Conservation (phyloP, 176 grass and related monocot genomes). For the Triticum dicoccoides region DNA sequence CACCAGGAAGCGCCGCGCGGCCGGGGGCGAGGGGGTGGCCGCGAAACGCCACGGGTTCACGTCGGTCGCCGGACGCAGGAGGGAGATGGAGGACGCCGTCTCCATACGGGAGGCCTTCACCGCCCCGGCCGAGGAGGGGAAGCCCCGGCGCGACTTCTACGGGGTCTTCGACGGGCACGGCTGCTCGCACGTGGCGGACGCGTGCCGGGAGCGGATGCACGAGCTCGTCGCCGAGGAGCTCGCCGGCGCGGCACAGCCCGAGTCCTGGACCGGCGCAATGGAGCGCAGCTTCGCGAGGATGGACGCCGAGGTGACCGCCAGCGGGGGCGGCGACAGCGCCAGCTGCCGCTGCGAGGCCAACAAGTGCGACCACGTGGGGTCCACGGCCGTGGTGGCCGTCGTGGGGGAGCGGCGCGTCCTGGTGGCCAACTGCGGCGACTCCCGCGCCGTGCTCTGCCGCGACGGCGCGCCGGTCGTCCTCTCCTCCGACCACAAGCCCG, state of each 20-base stretch:
- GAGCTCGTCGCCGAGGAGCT: constrained; percentile 62
- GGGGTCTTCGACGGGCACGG: constrained; percentile 49
- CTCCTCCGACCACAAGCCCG: constrained; percentile 86
- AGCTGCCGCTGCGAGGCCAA: constrained; percentile 64
- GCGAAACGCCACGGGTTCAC: constrained; percentile 24
- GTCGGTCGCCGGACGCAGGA: constrained; percentile 31
- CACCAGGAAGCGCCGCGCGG: constrained; percentile 34
- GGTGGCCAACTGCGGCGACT: constrained; percentile 79
- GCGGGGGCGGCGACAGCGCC: background rate
- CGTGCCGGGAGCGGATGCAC: constrained; percentile 80
- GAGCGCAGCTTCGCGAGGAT: constrained; percentile 67
- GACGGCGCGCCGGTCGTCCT: constrained; percentile 45
- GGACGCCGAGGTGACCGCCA: constrained; percentile 45
- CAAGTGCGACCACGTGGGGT: constrained; percentile 72
- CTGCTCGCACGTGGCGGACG: constrained; percentile 61
- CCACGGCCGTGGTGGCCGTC: constrained; percentile 75
- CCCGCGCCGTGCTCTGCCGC: constrained; percentile 79
- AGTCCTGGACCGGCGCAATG: constrained; percentile 42
- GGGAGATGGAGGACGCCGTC: constrained; percentile 70
- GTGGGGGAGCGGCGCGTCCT: constrained; percentile 44
- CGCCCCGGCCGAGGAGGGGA: no score
- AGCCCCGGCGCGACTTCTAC: constrained; percentile 36
- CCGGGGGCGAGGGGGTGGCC: background rate
- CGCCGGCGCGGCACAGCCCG: background rate
- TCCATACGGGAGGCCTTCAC: constrained; percentile 38